Conservation (phyloP, 371 early-diverging fungal genomes). For the Synchytrium microbalum region DNA sequence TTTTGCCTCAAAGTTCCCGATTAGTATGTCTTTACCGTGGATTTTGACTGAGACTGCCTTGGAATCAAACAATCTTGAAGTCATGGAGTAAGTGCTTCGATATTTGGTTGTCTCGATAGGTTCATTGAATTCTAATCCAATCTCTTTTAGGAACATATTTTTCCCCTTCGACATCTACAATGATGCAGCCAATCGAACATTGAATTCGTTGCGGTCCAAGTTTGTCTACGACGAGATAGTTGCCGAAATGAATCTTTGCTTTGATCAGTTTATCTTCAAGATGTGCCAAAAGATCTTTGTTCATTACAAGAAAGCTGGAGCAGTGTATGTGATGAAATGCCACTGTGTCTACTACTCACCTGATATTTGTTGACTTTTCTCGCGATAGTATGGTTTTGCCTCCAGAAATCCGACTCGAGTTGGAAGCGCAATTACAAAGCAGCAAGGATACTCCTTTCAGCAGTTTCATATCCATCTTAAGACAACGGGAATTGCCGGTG, state of each 20-base stretch:
- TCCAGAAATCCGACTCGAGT: neutral
- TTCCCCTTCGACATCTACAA: conserved; percentile 42
- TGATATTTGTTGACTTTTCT: neutral
- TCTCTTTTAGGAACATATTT: conserved; percentile 21
- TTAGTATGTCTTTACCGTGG: conserved; percentile 49
- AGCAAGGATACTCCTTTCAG: neutral
- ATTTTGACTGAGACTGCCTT: conserved; percentile 36
- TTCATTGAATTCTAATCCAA: neutral
- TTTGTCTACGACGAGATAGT: conserved; percentile 43
- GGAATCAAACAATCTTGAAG: conserved; percentile 27
- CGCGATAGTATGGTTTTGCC: neutral
- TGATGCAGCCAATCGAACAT: conserved; percentile 31
- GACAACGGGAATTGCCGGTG: neutral
- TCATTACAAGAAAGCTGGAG: conserved; percentile 35
- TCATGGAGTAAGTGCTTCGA: neutral
- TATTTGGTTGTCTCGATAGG: neutral
- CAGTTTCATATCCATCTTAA: neutral
- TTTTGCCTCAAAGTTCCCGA: conserved; percentile 33
- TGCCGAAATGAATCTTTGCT: conserved; percentile 42
- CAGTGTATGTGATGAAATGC: conserved; percentile 19
- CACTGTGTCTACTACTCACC: neutral
- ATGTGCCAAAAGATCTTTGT: conserved; percentile 28
- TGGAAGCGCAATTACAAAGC: neutral
- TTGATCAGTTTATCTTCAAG: conserved; percentile 39
- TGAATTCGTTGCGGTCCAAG: conserved; percentile 26